Evolutionary conservation across 352 stramenopile species (phyloP), one percentile per base, ranked within the genome.

Genomic region (Globisporangium polare): DNA sequence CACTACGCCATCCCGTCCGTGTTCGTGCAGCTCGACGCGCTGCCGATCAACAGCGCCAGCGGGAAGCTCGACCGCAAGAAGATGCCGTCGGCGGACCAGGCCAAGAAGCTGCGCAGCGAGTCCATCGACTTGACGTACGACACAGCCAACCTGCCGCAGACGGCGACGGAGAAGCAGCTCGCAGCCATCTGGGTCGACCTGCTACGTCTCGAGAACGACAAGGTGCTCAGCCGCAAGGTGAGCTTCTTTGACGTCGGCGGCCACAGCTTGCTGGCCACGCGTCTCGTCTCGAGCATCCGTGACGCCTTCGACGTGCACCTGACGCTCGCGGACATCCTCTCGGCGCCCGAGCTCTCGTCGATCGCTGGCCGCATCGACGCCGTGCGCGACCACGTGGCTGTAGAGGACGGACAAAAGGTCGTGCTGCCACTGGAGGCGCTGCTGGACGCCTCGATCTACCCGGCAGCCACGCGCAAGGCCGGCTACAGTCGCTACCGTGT

Each of bases 41-140:
- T 96, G 3, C 87, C 87, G n/a, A 93, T 91, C 52, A 92, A 94
- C 68, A 90, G 75, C 42, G 78, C 82, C 18, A 94, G 86, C 39
- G 91, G 89, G 35, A 97, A 97, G 65, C 62, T 97, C 13, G 88
- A 97, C 60, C 77, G 88, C 53, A 97, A 97, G 67, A 80, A 89
- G 54, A 87, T 97, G 59, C 82, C 82, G 9, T 78, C 80, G 0
- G 82, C 83, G 12, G 82, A 89, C 53, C 66, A 89, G 62, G 82
- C 79, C 10, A 77, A 77, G 61, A 83, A 84, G 50, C 62, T 92
- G n/a, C 80, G 80, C 37, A 82, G 72, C 42, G 83, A 90, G 43
- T 83, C 86, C 4, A 76, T 96, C n/a, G 89, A 96, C 65, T 66
- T 87, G 26, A 77, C 67, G 0, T 66, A 80, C 26, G 70, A 78